Base-by-base conservation (phyloP, 768 basidiomycete species). In the Tylopilus plumbeoviolaceoides region DNA sequence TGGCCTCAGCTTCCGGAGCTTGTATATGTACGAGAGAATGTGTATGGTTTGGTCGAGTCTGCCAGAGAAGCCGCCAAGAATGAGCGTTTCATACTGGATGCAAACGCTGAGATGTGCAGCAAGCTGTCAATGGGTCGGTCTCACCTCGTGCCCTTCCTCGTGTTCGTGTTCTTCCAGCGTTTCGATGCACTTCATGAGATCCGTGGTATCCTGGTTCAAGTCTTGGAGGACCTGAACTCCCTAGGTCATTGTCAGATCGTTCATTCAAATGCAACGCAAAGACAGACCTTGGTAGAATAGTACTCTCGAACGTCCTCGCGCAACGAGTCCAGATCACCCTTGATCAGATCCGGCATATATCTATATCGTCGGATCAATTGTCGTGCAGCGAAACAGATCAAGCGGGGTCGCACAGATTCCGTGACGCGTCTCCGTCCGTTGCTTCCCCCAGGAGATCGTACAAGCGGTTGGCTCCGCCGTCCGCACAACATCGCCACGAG, bases 11-110 rank as follows among this genome's bases (percentile, higher is more conserved):
- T 76, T 79, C 41, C 90, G 82, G 20, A 95, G 73, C 66, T 92
- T 92, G 70, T 94, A 82, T 1, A 98, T 71, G 44, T 86, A 80
- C 3, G 93, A 89, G 11, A 99, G 77, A 0, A 91, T 87, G 62
- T 97, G 94, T 5, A 95, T 75, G 0, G 94, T 97, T 62, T 99
- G 97, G 68, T 99, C 97, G 4, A 99, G 75, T 27, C 97, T 83
- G 0, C 97, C 97, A 5, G 89, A 79, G 3, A 99, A 73, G 0
- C 97, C 95, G 6, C 97, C 95, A 2, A 95, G 78, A 28, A 99
- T 70, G 44, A 98, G 70, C 21, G 90, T 75, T 45, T 87, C 82
- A 58, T 84, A 82, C 75, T 84, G 47, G 2, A 72, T 64, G 68
- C 38, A 17, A 17, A 46, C 10, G 23, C 20, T 52, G 30, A 41